A percentile compares a stretch with the other conserved stretches of the same genome.
Evolutionary conservation across 2,329 filamentous ascomycete species (phyloP).

Genomic region (Aspergillus fijiensis): DNA sequence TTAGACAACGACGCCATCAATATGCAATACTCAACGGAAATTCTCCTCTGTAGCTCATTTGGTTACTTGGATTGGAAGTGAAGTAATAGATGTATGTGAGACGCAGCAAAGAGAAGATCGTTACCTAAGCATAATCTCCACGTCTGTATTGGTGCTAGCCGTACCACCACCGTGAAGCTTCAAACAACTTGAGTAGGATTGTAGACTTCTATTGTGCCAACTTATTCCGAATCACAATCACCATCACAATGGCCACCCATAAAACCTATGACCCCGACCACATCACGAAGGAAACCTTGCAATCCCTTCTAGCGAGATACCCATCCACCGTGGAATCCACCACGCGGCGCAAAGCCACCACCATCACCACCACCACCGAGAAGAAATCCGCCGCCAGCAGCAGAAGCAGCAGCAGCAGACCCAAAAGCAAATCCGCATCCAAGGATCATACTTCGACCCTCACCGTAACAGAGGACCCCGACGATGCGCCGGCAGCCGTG

Average conservation of each 20-base stretch:
- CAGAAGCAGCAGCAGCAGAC: slow-evolving; percentile 8
- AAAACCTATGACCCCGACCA: slow-evolving; percentile 24
- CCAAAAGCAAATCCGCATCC: not conserved
- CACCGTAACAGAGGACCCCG: not conserved
- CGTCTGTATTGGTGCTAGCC: not conserved
- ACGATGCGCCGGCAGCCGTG: not conserved
- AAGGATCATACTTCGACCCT: not conserved
- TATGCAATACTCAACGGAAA: not conserved
- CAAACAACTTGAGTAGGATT: too few species aligned
- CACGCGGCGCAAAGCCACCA: slow-evolving; percentile 23
- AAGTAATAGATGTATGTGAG: too few species aligned
- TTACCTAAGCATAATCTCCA: not conserved
- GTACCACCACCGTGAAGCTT: not conserved
- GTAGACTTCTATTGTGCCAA: too few species aligned
- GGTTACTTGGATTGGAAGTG: too few species aligned
- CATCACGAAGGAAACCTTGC: slow-evolving; percentile 30
- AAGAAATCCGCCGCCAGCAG: slow-evolving; percentile 12
- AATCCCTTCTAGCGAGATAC: slow-evolving; percentile 28
- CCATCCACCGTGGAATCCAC: slow-evolving; percentile 26
- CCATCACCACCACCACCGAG: slow-evolving; percentile 16
- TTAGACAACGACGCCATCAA: not conserved
- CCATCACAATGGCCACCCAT: not conserved
- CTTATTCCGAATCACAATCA: too few species aligned
- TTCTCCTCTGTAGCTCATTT: too few species aligned
- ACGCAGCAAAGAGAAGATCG: too few species aligned